These are phyloP conservation scores for Nephromyces sp. DNA, from an alignment of 169 alveolate genomes.

Conservation along the genomic window DNA sequence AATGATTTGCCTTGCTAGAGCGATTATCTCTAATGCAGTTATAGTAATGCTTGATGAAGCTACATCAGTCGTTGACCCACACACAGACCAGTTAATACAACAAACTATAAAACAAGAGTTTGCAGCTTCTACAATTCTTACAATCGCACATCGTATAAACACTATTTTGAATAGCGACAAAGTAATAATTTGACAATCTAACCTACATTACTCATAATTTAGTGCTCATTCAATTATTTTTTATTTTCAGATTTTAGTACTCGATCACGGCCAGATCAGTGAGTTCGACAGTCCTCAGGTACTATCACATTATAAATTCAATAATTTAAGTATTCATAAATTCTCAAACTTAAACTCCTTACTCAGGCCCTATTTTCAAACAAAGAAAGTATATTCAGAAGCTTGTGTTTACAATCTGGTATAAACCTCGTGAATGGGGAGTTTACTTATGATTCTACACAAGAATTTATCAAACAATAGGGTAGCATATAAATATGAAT, in stretches of 20 bases:
- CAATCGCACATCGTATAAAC: conserved; percentile 74
- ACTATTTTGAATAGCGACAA: conserved; percentile 67
- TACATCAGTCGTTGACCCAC: conserved; percentile 58
- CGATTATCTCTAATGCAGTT: conserved; percentile 57
- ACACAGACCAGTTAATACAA: conserved; percentile 53
- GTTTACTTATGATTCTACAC: background rate
- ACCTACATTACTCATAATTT: background rate
- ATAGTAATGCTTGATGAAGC: conserved; percentile 75
- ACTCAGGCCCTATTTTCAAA: background rate
- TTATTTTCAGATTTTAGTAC: background rate
- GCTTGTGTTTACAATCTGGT: background rate
- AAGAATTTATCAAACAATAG: background rate
- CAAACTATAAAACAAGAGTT: conserved; percentile 49
- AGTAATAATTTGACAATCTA: conserved; percentile 20
- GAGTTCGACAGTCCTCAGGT: background rate
- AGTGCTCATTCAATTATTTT: background rate
- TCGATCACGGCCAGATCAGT: background rate
- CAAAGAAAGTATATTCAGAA: background rate
- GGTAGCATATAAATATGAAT: background rate
- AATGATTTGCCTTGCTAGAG: conserved; percentile 66
- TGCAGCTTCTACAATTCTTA: conserved; percentile 58
- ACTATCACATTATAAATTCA: background rate
- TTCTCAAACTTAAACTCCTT: background rate
- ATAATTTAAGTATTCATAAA: background rate
- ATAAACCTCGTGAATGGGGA: background rate